phyloP scores from a whole-genome alignment of 1,139 yeast genomes.

The Scheffersomyces illinoinensis region DNA sequence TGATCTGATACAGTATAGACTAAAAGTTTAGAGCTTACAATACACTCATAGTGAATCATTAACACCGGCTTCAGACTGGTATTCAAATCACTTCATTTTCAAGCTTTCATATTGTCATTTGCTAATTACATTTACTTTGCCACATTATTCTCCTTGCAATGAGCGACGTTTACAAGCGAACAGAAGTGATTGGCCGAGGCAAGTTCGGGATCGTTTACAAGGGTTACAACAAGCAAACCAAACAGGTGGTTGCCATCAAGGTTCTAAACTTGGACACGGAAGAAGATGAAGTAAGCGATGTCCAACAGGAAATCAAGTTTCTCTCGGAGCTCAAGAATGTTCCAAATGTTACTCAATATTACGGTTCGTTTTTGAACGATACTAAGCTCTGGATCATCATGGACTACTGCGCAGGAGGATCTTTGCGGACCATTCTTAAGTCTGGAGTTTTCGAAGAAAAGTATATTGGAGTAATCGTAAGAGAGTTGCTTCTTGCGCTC shows the following conservation, averaged over 20 bases:
- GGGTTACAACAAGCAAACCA: slow-evolving; percentile 64
- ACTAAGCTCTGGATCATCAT: slow-evolving; percentile 95
- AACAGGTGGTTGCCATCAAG: slow-evolving; percentile 87
- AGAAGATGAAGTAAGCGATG: slow-evolving; percentile 92
- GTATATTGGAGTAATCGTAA: slow-evolving; percentile 74
- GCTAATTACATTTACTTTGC: slow-evolving; percentile 4
- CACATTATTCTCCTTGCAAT: neutral
- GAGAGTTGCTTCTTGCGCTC: slow-evolving; percentile 80
- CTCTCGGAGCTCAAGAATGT: slow-evolving; percentile 77
- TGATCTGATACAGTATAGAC: neutral
- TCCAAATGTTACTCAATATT: slow-evolving; percentile 91
- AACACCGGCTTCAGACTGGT: neutral
- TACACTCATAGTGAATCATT: neutral
- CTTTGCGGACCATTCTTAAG: slow-evolving; percentile 79
- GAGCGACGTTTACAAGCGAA: slow-evolving; percentile 56
- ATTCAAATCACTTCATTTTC: neutral
- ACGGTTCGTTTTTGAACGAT: slow-evolving; percentile 83
- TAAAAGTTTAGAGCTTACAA: too few species aligned
- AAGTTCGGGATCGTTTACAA: slow-evolving; percentile 96
- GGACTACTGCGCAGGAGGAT: slow-evolving; percentile 98
- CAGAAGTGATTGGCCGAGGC: slow-evolving; percentile 93
- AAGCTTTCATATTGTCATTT: neutral
- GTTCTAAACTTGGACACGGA: slow-evolving; percentile 90
- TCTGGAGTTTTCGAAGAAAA: slow-evolving; percentile 89
- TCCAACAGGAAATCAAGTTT: slow-evolving; percentile 89